phyloP scores from a whole-genome alignment of 768 basidiomycete genomes.

The Kwoniella sp. region DNA sequence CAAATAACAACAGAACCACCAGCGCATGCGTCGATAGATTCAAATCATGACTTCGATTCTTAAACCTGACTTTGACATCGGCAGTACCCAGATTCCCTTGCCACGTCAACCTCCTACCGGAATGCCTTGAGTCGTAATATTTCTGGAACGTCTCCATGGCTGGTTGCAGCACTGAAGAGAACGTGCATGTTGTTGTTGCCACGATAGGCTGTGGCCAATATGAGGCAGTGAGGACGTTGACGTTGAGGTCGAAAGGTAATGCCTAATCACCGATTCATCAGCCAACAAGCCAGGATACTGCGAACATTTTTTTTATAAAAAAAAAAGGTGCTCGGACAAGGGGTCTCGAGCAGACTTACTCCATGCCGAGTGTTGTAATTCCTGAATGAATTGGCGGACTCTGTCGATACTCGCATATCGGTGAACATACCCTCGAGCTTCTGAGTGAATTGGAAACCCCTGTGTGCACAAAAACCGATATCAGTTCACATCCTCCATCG shows the following conservation, averaged over 20 bases:
- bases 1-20: conserved; percentile 84
- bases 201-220: conserved; percentile 85
- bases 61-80: conserved; percentile 83
- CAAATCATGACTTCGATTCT: conserved; percentile 75
- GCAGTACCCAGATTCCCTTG: conserved; percentile 85
- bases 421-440: conserved; percentile 99
- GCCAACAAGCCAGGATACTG: no score
- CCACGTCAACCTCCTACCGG: conserved; percentile 88
- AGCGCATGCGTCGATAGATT: conserved; percentile 89
- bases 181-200: conserved; percentile 62
- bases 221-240: conserved; percentile 93
- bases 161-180: conserved; percentile 67
- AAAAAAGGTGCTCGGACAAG: no score
- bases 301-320: no score
- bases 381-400: conserved; percentile 69
- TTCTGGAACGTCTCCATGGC: conserved; percentile 77
- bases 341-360: conserved; percentile 63
- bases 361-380: conserved; percentile 60
- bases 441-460: conserved; percentile 94
- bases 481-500: neutral
- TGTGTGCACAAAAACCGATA: conserved; percentile 2
- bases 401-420: conserved; percentile 86
- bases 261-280: conserved; percentile 59
- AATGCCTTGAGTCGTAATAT: conserved; percentile 86
- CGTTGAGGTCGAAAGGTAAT: conserved; percentile 75